These are phyloP conservation scores for Fraxinus latifolia DNA, from an alignment of 305 asterid genomes.

Conservation along the genomic window DNA sequence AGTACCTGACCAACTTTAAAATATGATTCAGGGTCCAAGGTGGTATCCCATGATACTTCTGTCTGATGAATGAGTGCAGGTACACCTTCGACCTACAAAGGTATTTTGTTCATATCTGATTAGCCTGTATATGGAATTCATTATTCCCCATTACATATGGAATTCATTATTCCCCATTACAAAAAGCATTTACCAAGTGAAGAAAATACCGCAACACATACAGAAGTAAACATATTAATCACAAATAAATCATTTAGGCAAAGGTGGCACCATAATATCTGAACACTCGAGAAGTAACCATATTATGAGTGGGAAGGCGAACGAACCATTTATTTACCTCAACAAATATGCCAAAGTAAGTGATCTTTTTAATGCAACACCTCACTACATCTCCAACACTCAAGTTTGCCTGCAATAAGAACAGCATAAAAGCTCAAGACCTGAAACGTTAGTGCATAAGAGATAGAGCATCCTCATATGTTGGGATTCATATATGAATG, in stretches of 20 bases:
- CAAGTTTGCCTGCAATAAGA: conserved; percentile 61
- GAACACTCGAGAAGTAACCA: background rate
- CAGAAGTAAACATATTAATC: conserved; percentile 4
- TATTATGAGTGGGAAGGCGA: background rate
- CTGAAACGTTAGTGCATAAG: background rate
- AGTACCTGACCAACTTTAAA: conserved; percentile 91
- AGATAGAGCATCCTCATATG: background rate
- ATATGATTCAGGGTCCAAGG: conserved; percentile 74
- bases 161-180: background rate
- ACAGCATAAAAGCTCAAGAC: conserved; percentile 21
- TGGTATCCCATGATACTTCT: conserved; percentile 96
- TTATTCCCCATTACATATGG: background rate
- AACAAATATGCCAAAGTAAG: conserved; percentile 87
- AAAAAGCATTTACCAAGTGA: background rate
- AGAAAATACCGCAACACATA: background rate
- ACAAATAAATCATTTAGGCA: conserved; percentile 3
- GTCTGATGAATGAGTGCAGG: conserved; percentile 88
- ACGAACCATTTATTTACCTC: conserved; percentile 56
- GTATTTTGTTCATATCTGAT: conserved; percentile 17
- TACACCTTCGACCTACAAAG: conserved; percentile 77
- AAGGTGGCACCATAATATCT: conserved; percentile 11
- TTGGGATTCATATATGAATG: background rate
- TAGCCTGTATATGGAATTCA: conserved; percentile 4
- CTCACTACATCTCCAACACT: conserved; percentile 82
- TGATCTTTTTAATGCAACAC: conserved; percentile 80